Evolutionary conservation across 83 land plant genomes (phyloP).

Genomic region (Diphasiastrum complanatum): DNA sequence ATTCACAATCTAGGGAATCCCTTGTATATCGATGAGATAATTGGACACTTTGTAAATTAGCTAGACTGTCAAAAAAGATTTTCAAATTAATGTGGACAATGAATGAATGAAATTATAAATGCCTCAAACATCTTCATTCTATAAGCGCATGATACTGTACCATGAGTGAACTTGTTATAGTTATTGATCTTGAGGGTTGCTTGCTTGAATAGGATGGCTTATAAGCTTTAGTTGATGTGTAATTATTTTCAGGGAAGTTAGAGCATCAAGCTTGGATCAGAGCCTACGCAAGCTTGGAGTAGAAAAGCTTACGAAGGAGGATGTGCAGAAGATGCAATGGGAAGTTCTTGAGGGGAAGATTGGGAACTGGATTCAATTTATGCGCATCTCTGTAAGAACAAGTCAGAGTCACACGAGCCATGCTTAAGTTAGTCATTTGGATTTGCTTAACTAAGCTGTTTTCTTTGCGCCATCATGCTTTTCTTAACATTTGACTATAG

Average conservation of each 20-base stretch:
- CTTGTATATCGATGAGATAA: too few relatives aligned
- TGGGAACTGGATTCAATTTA: slow-evolving; percentile 56
- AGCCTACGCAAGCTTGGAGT: slow-evolving; percentile 61
- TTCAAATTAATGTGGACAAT: too few relatives aligned
- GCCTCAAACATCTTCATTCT: too few relatives aligned
- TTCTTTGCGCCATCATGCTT: background rate
- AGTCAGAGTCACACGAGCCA: background rate
- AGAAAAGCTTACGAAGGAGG: slow-evolving; percentile 55
- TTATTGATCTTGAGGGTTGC: background rate
- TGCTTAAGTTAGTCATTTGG: background rate
- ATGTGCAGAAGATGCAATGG: slow-evolving; percentile 68
- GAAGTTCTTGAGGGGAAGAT: slow-evolving; percentile 62
- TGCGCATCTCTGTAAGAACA: slow-evolving; percentile 61
- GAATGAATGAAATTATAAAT: too few relatives aligned
- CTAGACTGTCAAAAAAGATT: too few relatives aligned
- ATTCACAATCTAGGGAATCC: too few relatives aligned
- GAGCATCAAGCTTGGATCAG: slow-evolving; percentile 54
- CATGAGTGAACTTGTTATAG: background rate
- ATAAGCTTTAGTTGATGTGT: background rate
- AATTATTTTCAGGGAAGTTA: slow-evolving; percentile 46
- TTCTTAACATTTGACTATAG: background rate
- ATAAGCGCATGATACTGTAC: too few relatives aligned
- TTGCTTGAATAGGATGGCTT: background rate
- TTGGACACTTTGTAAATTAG: too few relatives aligned
- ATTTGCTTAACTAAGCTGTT: background rate